Evolutionary conservation across 2,329 filamentous ascomycete species (phyloP), one percentile per base, ranked within the genome.

Genomic region (Aspergillus sp.): DNA sequence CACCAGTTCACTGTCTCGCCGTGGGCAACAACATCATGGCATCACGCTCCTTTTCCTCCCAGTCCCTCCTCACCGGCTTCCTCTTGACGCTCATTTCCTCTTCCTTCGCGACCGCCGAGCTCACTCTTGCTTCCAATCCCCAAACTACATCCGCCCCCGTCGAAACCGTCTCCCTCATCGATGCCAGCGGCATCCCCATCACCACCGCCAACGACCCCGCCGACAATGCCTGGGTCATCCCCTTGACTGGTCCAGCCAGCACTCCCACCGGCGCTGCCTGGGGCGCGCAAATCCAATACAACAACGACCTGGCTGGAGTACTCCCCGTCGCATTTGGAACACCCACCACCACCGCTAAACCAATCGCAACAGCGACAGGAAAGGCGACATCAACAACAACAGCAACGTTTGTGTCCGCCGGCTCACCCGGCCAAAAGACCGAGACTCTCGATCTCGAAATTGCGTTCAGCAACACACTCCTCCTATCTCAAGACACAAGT

Each of bases 171-270:
- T 55, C 53, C 25, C n/a, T 55, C 39, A 43, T 55, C 41, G 53
- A 55, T 17, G 53, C 53, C 6, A 36, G 39, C 4, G 53, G 53
- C 25, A 43, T 55, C n/a, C 53, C 53, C 13, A 55, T 55, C 53
- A 55, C 53, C n/a, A 55, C 53, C 3, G 53, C 30, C n/a, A 32
- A 25, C 5, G 53, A 45, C 39, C 25, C 39, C 17, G 53, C 15
- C 25, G 39, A 45, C 53, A 55, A 55, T 13, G 53, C 53, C 10
- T 55, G 53, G 53, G 32, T 32, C 41, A 32, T 55, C 38, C 53
- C 53, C 9, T 13, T 55, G 1, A 55, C 53, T 1, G 53, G 53
- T 2, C 53, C 53, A 17, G 53, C 53, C 25, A 47, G 39, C 53
- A 13, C 39, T 17, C 39, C 53, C 5, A 55, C 53, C n/a, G 47